Evolutionary conservation across 768 basidiomycete genomes (phyloP), one percentile per base, ranked within the genome.

Genomic region (Tulasnella sp.): DNA sequence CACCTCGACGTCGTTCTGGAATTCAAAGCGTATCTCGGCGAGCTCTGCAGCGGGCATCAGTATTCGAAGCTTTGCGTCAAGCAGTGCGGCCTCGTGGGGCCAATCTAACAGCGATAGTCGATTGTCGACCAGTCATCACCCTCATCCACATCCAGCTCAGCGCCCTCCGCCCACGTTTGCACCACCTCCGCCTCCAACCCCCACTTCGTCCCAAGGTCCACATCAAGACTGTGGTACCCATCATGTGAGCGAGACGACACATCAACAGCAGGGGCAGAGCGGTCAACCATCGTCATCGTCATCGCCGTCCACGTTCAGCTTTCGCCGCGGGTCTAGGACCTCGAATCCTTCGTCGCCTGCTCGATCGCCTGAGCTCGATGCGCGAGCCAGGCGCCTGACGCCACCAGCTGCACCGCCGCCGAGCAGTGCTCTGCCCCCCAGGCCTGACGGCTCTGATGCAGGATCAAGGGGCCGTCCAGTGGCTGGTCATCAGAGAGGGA

Each of bases 21-120:
- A 49, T 5, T 51, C 57, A 12, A 50, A 49, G 22, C 31, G 48
- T 44, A 48, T 49, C 4, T 49, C 48, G 11, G 41, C 54, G 10
- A 48, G 45, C 21, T 49, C 45, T 27, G 48, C 46, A 30, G 49
- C 57, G 10, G 57, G 57, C n/a, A n/a, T 59, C 11, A 59, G 57
- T 42, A 59, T 59, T 17, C 10, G 57, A 27, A 59, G 57, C 15
- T 59, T 59, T 41, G 49, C 46, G 9, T 59, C 57, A 9, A 46
- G 49, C 17, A 49, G 48, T 31, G 43, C 45, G 31, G 49, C 31
- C 30, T 49, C 57, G 29, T 49, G 57, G 19, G 34, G 46, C 10
- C 45, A 25, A 11, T 51, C 25, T 10, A 19, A 43, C 42, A 44
- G 44, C 25, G 54, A n/a, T n/a, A 9, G n/a, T 42, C 34, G 10